These are phyloP conservation scores for Biscogniauxia sp. DNA, from an alignment of 2,329 filamentous ascomycete species.

Conservation along the genomic window DNA sequence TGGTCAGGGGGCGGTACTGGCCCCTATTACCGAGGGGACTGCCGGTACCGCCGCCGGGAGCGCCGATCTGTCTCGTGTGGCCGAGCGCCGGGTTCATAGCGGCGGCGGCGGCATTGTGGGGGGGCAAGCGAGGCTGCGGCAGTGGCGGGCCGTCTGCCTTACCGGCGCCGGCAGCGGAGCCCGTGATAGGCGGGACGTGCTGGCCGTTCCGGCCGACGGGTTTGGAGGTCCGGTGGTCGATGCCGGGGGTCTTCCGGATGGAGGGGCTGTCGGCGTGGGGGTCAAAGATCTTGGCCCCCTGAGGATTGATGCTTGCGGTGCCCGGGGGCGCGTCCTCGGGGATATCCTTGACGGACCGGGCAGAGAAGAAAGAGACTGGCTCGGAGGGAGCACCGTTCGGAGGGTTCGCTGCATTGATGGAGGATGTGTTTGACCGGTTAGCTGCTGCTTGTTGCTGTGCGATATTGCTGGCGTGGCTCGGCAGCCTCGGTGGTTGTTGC, in stretches of 20 bases:
- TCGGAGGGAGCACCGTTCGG: constrained; percentile 34
- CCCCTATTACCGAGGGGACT: constrained; percentile 58
- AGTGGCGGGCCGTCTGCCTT: no score
- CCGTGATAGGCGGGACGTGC: constrained; percentile 39
- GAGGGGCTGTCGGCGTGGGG: constrained; percentile 77
- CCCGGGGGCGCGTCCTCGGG: constrained; percentile 46
- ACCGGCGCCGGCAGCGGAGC: no score
- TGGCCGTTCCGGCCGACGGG: constrained; percentile 62
- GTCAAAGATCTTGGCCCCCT: constrained; percentile 61
- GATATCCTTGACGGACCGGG: constrained; percentile 59
- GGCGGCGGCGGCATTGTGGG: not conserved
- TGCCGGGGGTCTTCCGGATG: constrained; percentile 82
- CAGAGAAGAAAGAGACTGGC: constrained; percentile 66
- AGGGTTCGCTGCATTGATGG: constrained; percentile 29
- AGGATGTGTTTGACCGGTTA: constrained; percentile 29
- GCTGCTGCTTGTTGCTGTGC: constrained; percentile 26
- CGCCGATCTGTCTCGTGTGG: constrained; percentile 56
- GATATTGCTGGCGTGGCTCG: constrained; percentile 17
- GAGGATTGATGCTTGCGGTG: constrained; percentile 41
- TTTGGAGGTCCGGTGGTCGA: constrained; percentile 76
- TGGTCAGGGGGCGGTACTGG: constrained; percentile 59
- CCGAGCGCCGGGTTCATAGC: constrained; percentile 52
- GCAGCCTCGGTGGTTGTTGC: constrained; percentile 20
- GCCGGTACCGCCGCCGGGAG: constrained; percentile 46
- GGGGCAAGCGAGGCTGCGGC: no score